Evolutionary conservation across 2,329 filamentous ascomycete species (phyloP).

Genomic region (Arthrobotrys iridis): DNA sequence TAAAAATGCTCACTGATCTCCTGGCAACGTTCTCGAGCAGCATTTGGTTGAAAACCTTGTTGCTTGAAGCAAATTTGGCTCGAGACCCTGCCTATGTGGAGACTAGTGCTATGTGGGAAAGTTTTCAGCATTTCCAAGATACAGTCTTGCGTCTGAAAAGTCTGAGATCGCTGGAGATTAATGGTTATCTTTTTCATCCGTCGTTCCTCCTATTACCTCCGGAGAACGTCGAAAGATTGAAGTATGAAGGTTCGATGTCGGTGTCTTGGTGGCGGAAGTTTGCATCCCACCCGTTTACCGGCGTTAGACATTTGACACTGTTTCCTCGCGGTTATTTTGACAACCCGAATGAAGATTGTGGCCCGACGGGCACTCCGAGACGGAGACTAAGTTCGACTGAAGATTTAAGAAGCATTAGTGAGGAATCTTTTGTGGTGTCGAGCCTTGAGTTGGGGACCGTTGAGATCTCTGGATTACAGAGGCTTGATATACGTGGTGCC

Average conservation of each 20-base stretch:
- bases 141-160: background rate
- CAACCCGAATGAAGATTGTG: too few relatives aligned
- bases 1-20: background rate
- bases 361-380: too few relatives aligned
- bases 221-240: background rate
- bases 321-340: too few relatives aligned
- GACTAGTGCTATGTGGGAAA: background rate
- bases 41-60: background rate
- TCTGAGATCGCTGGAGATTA: background rate
- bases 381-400: too few relatives aligned
- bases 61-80: background rate
- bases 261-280: constrained; percentile 6
- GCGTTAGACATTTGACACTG: background rate
- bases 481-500: background rate
- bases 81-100: too few relatives aligned
- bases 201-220: constrained; percentile 17
- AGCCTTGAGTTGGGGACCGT: background rate
- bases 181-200: background rate
- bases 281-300: background rate
- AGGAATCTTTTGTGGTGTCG: background rate
- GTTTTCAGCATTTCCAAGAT: background rate
- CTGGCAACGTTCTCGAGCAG: background rate
- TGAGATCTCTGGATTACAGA: background rate
- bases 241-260: background rate
- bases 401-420: too few relatives aligned